Percentiles rank a stretch among this genome's conserved stretches.
Conservation (phyloP, 768 basidiomycete species). For the Sporobolomyces pararoseus region DNA sequence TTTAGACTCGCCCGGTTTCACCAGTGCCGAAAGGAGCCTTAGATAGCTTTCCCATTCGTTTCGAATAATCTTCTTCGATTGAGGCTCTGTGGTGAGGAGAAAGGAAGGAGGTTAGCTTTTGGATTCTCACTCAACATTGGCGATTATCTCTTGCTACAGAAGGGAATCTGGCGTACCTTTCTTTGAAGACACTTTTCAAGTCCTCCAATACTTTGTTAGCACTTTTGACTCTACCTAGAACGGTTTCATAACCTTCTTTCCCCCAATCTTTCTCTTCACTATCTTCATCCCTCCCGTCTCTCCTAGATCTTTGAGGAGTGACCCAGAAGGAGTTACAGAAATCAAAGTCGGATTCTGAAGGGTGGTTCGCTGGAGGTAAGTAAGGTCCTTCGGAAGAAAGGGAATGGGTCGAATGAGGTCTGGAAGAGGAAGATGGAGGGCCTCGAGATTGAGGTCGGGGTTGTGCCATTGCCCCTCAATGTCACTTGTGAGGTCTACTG, state of each 20-base stretch:
- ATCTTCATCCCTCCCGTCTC: conserved; percentile 15
- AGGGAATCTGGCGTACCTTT: conserved; percentile 62
- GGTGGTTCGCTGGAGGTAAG: neutral
- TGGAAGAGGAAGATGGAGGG: neutral
- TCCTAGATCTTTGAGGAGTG: conserved; percentile 46
- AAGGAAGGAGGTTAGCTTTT: too few relatives aligned
- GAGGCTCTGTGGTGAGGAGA: conserved; percentile 65
- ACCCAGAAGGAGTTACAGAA: conserved; percentile 98
- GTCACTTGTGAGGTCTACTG: too few relatives aligned
- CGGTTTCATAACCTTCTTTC: conserved; percentile 49
- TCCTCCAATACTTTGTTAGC: conserved; percentile 77
- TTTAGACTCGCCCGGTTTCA: conserved; percentile 75
- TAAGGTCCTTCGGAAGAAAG: conserved; percentile 3
- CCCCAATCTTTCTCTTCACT: conserved; percentile 35
- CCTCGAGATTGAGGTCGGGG: neutral
- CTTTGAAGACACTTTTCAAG: conserved; percentile 81
- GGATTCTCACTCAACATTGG: too few relatives aligned
- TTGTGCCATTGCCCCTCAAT: neutral
- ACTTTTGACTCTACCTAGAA: conserved; percentile 47
- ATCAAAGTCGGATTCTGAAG: conserved; percentile 54
- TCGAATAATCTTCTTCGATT: conserved; percentile 95
- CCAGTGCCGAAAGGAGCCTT: conserved; percentile 74
- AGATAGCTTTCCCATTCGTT: conserved; percentile 71
- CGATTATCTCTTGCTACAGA: too few relatives aligned
- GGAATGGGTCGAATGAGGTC: conserved; percentile 15